Evolutionary conservation across 495 filamentous ascomycete genomes (phyloP).

Genomic region (Trichoderma virens): DNA sequence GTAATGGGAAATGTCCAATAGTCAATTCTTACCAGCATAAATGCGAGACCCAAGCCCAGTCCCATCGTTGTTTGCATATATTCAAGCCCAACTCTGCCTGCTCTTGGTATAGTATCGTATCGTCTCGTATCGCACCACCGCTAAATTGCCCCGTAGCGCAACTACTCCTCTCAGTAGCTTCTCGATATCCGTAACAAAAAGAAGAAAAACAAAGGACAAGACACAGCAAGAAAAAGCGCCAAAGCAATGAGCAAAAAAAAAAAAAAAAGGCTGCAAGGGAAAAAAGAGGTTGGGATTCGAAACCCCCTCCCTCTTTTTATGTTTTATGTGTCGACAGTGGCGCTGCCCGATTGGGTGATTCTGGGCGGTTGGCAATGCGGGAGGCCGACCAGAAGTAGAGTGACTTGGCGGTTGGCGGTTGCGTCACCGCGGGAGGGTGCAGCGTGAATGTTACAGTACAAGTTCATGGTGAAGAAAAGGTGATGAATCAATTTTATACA

Average conservation of each 20-base stretch:
- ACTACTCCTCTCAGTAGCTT: neutral
- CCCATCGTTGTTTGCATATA: neutral
- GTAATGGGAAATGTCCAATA: neutral
- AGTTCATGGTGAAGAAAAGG: too few species aligned
- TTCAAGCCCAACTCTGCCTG: neutral
- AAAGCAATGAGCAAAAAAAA: neutral
- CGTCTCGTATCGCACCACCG: neutral
- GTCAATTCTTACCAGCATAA: neutral
- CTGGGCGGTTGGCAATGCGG: too few species aligned
- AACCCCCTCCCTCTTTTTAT: neutral
- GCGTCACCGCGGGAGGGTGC: too few species aligned
- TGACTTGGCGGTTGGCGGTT: neutral
- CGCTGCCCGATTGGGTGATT: neutral
- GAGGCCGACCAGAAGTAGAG: neutral
- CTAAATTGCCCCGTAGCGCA: neutral
- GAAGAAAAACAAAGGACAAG: neutral
- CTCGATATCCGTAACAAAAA: neutral
- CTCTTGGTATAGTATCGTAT: too few species aligned
- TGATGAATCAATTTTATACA: too few species aligned
- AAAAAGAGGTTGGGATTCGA: neutral
- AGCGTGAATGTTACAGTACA: too few species aligned
- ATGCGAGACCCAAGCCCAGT: neutral
- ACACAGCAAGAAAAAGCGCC: neutral
- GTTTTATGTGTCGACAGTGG: neutral
- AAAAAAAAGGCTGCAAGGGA: neutral